Conservation (phyloP, 2,329 filamentous ascomycete species). For the Trichothecium sympodiale region DNA sequence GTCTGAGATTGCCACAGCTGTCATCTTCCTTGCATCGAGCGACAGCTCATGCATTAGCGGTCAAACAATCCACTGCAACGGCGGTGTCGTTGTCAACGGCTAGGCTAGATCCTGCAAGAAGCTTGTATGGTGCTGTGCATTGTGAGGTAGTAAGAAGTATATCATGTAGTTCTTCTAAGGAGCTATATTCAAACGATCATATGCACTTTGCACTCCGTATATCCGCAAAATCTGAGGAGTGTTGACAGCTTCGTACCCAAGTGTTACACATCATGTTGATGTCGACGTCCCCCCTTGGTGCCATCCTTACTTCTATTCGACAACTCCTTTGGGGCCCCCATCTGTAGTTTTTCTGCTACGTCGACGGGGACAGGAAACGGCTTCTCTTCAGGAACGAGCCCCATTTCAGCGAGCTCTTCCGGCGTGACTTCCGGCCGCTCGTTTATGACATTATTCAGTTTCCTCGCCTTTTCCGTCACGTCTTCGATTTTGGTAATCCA, state of each 20-base stretch:
- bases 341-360: constrained; percentile 19
- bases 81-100: constrained; percentile 36
- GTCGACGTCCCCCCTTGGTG: constrained; percentile 28
- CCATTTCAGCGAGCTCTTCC: constrained; percentile 22
- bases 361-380: constrained; percentile 28
- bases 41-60: constrained; percentile 68
- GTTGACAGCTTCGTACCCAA: too few species aligned
- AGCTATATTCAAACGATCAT: constrained; percentile 6
- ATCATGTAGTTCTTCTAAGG: too few species aligned
- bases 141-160: too few species aligned
- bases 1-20: constrained; percentile 70
- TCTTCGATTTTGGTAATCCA: constrained; percentile 46
- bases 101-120: constrained; percentile 53
- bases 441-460: constrained; percentile 34
- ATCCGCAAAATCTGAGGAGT: too few species aligned
- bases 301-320: constrained; percentile 33
- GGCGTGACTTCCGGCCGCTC: constrained; percentile 20
- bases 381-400: constrained; percentile 32
- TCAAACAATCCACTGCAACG: constrained; percentile 49
- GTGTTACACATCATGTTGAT: too few species aligned
- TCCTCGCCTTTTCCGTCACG: constrained; percentile 40
- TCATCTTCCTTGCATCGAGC: constrained; percentile 67
- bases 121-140: constrained; percentile 27
- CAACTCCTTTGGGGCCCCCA: constrained; percentile 10
- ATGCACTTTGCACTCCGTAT: too few species aligned